phyloP scores from a whole-genome alignment of 75 land plant species.

The Pinus taeda region DNA sequence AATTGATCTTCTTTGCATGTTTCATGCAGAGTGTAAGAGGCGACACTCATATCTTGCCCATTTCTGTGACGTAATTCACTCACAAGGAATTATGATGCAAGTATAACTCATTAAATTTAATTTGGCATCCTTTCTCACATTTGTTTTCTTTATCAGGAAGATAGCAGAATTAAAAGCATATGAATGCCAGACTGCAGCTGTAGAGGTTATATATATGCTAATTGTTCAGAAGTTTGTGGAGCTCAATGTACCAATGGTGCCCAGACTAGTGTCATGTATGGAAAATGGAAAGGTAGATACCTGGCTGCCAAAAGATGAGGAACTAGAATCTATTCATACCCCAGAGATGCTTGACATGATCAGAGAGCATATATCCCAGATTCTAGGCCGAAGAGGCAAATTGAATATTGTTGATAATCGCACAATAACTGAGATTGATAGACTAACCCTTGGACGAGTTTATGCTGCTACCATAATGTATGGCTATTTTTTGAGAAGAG shows the following conservation, averaged over 20 bases:
- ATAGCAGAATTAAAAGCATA: slow-evolving; percentile 67
- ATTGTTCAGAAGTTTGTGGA: slow-evolving; percentile 61
- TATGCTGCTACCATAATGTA: slow-evolving; percentile 70
- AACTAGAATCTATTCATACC: slow-evolving; percentile 57
- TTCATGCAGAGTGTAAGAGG: background rate
- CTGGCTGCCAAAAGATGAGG: slow-evolving; percentile 57
- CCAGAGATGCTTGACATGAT: slow-evolving; percentile 57
- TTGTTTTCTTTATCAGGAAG: slow-evolving; percentile 39
- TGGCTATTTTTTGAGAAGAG: slow-evolving; percentile 71
- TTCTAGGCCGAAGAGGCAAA: slow-evolving; percentile 42
- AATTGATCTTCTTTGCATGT: background rate
- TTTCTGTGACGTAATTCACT: background rate
- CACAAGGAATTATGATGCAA: background rate
- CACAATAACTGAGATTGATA: slow-evolving; percentile 32
- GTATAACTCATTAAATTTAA: background rate
- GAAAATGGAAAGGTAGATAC: slow-evolving; percentile 36
- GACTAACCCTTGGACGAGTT: slow-evolving; percentile 37
- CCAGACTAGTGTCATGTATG: slow-evolving; percentile 33
- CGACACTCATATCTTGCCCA: background rate
- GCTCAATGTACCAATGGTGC: slow-evolving; percentile 48
- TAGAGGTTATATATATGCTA: slow-evolving; percentile 65
- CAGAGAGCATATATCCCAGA: slow-evolving; percentile 46
- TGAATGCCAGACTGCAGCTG: slow-evolving; percentile 47
- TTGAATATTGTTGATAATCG: slow-evolving; percentile 30
- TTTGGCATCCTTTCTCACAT: background rate